Percentiles rank a stretch among this genome's conserved stretches.
phyloP scores from a whole-genome alignment of 306 rosid species.

The Malus domestica region DNA sequence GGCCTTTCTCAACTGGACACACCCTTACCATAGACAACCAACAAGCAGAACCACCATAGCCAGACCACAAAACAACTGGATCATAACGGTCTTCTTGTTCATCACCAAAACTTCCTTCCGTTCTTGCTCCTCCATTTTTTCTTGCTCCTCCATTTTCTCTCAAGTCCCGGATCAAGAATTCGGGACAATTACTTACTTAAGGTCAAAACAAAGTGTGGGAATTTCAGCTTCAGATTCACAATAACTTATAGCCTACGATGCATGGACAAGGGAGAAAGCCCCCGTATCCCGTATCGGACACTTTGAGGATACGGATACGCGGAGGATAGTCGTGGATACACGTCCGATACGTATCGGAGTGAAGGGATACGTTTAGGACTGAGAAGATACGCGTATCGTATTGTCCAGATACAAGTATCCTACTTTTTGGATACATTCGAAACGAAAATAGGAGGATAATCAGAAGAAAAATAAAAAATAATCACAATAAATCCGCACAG shows the following conservation, averaged over 20 bases:
- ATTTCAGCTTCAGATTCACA: background rate
- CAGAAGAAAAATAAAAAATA: too few species aligned
- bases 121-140: background rate
- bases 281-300: too few species aligned
- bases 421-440: too few species aligned
- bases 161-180: background rate
- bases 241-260: background rate
- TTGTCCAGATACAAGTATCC: too few species aligned
- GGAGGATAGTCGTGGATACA: too few species aligned
- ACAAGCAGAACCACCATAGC: conserved; percentile 33
- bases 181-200: background rate
- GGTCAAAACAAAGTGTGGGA: background rate
- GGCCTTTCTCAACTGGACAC: conserved; percentile 25
- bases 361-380: too few species aligned
- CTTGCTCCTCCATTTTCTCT: background rate
- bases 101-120: background rate
- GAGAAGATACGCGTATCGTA: too few species aligned
- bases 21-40: conserved; percentile 26
- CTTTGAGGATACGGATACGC: too few species aligned
- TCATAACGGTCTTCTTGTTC: conserved; percentile 21
- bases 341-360: too few species aligned
- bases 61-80: conserved; percentile 32
- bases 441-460: too few species aligned
- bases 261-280: too few species aligned
- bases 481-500: too few species aligned